phyloP scores from a whole-genome alignment of 352 stramenopile genomes.

The Phytophthora quininea region DNA sequence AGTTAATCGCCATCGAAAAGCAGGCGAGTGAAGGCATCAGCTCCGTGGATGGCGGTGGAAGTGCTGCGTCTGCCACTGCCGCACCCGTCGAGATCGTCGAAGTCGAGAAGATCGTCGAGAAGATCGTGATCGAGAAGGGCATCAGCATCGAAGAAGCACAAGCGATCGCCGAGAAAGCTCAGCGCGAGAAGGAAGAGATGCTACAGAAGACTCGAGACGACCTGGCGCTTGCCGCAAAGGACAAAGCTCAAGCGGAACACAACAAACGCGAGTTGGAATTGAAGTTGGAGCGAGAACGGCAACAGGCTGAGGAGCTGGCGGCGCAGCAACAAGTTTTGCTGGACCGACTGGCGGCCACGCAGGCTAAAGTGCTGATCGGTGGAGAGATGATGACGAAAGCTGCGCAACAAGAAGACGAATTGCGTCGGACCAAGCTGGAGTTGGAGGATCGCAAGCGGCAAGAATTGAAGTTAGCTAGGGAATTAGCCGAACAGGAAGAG shows the following conservation, averaged over 20 bases:
- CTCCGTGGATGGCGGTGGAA: constrained; percentile 8
- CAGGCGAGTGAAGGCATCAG: constrained; percentile 33
- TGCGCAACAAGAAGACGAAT: constrained; percentile 93
- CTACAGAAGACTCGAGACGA: constrained; percentile 73
- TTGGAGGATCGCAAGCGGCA: constrained; percentile 91
- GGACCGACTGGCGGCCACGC: constrained; percentile 90
- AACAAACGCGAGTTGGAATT: constrained; percentile 88
- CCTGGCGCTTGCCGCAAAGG: constrained; percentile 71
- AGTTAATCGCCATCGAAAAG: constrained; percentile 64
- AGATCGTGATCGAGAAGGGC: constrained; percentile 83
- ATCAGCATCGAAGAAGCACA: constrained; percentile 82
- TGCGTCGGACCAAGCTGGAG: constrained; percentile 93
- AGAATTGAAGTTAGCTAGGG: constrained; percentile 86
- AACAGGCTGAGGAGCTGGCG: constrained; percentile 72
- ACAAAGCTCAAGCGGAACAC: constrained; percentile 84
- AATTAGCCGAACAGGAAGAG: constrained; percentile 95
- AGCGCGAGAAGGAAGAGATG: constrained; percentile 80
- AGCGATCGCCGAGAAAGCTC: constrained; percentile 72
- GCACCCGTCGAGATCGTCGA: constrained; percentile 53
- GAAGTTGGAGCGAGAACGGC: constrained; percentile 86
- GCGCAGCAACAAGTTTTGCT: constrained; percentile 79
- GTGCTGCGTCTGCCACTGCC: constrained; percentile 3
- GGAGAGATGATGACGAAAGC: constrained; percentile 94
- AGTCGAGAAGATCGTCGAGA: constrained; percentile 86
- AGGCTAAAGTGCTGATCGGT: constrained; percentile 92